Evolutionary conservation across 352 stramenopile species (phyloP).

Genomic region (Elongisporangium anandrum): DNA sequence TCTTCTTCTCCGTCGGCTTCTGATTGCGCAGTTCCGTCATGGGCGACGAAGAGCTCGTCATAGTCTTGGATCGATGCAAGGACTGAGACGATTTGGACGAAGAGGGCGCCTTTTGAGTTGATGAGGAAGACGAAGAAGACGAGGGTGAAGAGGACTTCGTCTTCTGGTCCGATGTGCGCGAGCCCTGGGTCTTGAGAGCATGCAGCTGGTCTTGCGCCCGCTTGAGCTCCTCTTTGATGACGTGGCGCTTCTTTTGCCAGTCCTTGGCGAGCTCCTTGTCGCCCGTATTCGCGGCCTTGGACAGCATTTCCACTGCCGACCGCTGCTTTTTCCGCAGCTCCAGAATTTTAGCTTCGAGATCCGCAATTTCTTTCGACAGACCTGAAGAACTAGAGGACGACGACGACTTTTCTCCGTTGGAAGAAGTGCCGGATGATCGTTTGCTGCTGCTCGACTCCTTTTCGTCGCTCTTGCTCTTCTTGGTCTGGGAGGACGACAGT

Average conservation of each 20-base stretch:
- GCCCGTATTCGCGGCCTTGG: constrained; percentile 62
- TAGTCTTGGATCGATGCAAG: constrained; percentile 1
- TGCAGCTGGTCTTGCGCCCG: constrained; percentile 65
- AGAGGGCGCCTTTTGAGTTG: not conserved
- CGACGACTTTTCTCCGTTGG: constrained; percentile 2
- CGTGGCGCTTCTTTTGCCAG: constrained; percentile 62
- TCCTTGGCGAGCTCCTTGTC: constrained; percentile 75
- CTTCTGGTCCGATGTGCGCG: constrained; percentile 2
- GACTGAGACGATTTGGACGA: constrained; percentile 7
- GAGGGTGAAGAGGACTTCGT: not conserved
- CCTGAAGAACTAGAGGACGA: constrained; percentile 10
- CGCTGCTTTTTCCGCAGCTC: constrained; percentile 79
- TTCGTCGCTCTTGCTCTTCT: constrained; percentile 15
- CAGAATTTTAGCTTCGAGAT: constrained; percentile 65
- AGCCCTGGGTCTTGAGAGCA: constrained; percentile 42
- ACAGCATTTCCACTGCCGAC: constrained; percentile 61
- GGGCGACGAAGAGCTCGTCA: constrained; percentile 7
- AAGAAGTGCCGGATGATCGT: constrained; percentile 16
- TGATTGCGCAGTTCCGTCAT: constrained; percentile 24
- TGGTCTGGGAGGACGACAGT: constrained; percentile 19
- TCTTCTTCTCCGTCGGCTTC: constrained; percentile 25
- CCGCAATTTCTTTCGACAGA: constrained; percentile 43
- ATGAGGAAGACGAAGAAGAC: constrained; percentile 6
- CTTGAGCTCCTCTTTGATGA: constrained; percentile 78
- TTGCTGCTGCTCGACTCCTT: constrained; percentile 21